Conservation (phyloP, 1,284 basidiomycete species). For the Boletus nobilissimus region DNA sequence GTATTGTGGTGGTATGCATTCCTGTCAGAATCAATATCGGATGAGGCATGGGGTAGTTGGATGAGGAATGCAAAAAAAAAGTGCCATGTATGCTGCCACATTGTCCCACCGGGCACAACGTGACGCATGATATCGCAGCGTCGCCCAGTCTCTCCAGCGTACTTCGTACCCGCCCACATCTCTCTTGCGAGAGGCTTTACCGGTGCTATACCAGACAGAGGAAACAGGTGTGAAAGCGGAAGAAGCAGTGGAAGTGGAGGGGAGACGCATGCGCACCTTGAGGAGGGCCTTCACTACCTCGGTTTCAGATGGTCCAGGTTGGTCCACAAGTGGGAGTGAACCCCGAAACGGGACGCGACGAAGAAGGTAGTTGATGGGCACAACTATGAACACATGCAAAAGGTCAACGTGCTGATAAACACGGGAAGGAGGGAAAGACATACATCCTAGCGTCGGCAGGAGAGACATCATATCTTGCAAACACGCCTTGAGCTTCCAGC, state of each 20-base stretch:
- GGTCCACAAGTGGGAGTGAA: constrained; percentile 25
- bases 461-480: constrained; percentile 21
- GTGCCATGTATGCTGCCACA: constrained; percentile 70
- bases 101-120: constrained; percentile 65
- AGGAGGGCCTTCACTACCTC: constrained; percentile 66
- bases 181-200: constrained; percentile 42
- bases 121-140: constrained; percentile 37
- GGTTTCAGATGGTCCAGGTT: constrained; percentile 55
- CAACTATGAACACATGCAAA: constrained; percentile 54
- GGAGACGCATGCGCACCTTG: constrained; percentile 69
- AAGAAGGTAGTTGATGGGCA: constrained; percentile 66
- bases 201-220: constrained; percentile 51
- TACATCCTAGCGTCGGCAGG: constrained; percentile 59
- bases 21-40: constrained; percentile 54
- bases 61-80: constrained; percentile 44
- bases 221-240: constrained; percentile 44
- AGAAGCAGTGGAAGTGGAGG: constrained; percentile 51
- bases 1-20: constrained; percentile 69
- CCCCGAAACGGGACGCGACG: too few relatives aligned
- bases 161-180: constrained; percentile 66
- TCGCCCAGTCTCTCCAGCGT: constrained; percentile 59
- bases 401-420: neutral
- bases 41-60: neutral
- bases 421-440: constrained; percentile 8
- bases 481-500: constrained; percentile 56